A percentile compares a stretch with the other conserved stretches of the same genome.
These are phyloP conservation scores for Cercospora sp. DNA, from an alignment of 2,329 filamentous ascomycete genomes.

Conservation along the genomic window DNA sequence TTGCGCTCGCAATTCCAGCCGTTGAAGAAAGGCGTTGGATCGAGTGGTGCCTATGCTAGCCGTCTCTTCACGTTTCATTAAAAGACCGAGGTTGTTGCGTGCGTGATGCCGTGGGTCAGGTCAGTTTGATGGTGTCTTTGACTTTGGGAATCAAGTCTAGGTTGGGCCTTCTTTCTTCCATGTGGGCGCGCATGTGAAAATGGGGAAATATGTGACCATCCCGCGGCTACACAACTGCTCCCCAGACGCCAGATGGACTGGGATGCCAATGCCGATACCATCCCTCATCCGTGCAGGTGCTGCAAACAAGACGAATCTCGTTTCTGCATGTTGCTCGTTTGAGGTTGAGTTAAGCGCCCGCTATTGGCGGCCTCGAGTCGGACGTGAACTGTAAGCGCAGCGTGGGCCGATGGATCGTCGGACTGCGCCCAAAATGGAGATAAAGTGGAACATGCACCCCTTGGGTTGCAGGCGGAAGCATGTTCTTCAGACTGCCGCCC, in stretches of 20 bases:
- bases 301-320: neutral
- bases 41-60: neutral
- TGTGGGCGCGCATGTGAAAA: neutral
- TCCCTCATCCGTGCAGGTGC: neutral
- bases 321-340: conserved; percentile 5
- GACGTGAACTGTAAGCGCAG: neutral
- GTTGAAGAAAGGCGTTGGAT: neutral
- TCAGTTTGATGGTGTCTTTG: neutral
- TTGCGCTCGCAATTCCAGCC: neutral
- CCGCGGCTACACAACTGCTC: neutral
- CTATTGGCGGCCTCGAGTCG: neutral
- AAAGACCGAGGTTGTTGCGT: neutral
- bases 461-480: neutral
- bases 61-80: neutral
- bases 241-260: neutral
- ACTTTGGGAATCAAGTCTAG: neutral
- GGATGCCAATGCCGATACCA: neutral
- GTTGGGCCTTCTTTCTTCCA: neutral
- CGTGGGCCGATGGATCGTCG: neutral
- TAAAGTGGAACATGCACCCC: neutral
- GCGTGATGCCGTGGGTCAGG: neutral
- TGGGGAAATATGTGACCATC: neutral
- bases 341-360: neutral
- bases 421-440: neutral
- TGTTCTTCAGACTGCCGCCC: neutral